Evolutionary conservation across 2,329 filamentous ascomycete genomes (phyloP).

Genomic region (Huntiella abstrusa): DNA sequence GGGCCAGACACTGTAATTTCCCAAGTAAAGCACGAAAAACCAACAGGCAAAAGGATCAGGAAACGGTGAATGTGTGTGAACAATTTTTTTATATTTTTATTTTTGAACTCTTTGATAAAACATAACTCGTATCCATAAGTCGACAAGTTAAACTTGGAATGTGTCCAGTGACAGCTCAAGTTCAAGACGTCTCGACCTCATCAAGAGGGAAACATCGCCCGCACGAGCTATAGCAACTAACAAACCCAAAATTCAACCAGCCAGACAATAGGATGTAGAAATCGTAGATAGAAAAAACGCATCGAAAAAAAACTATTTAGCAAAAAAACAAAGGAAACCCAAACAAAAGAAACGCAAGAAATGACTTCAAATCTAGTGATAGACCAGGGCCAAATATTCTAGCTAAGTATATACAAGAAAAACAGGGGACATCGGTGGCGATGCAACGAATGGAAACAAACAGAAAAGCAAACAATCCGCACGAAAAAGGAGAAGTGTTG

Average conservation of each 20-base stretch:
- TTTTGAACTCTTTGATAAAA: not conserved
- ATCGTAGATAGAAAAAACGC: too few relatives aligned
- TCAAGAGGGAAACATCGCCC: not conserved
- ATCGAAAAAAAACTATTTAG: too few relatives aligned
- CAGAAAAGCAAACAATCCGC: not conserved
- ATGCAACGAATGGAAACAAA: not conserved
- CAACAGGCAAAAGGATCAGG: not conserved
- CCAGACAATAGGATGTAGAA: too few relatives aligned
- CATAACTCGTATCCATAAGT: slow-evolving; percentile 1
- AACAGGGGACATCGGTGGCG: not conserved
- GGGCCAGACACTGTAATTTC: too few relatives aligned
- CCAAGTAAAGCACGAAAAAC: not conserved
- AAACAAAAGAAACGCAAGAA: too few relatives aligned
- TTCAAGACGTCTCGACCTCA: not conserved
- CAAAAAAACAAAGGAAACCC: too few relatives aligned
- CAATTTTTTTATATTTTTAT: not conserved
- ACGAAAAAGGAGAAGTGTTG: not conserved
- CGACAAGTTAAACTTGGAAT: too few relatives aligned
- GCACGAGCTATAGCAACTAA: not conserved
- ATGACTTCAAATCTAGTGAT: too few relatives aligned
- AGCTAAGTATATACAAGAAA: not conserved
- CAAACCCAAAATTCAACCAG: too few relatives aligned
- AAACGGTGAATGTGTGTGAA: not conserved
- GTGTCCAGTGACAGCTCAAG: not conserved
- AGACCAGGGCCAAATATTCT: too few relatives aligned